Percentiles rank a stretch among this genome's conserved stretches.
Evolutionary conservation across 768 basidiomycete genomes (phyloP).

Genomic region (Neoboletus subvelutipes): DNA sequence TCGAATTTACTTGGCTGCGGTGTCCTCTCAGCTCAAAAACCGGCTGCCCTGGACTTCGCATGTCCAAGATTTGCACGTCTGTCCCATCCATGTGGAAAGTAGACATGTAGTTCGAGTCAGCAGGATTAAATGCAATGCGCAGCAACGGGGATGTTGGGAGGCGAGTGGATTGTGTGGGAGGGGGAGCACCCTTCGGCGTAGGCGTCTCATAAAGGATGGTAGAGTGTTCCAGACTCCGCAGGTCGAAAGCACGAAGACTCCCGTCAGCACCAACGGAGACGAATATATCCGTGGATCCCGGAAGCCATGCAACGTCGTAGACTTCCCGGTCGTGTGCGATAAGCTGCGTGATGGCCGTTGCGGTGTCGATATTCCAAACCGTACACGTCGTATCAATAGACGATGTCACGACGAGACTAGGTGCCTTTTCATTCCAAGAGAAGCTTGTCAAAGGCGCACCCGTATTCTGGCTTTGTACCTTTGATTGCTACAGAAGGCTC

Average conservation of each 20-base stretch:
- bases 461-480: slow-evolving; percentile 79
- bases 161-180: slow-evolving; percentile 57
- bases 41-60: slow-evolving; percentile 94
- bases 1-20: slow-evolving; percentile 75
- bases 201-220: slow-evolving; percentile 97
- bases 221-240: slow-evolving; percentile 94
- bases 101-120: slow-evolving; percentile 92
- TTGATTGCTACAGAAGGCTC: slow-evolving; percentile 63
- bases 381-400: slow-evolving; percentile 99
- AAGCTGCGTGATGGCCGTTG: slow-evolving; percentile 92
- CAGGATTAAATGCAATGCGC: slow-evolving; percentile 87
- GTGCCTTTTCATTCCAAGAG: slow-evolving; percentile 94
- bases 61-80: slow-evolving; percentile 92
- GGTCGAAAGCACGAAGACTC: slow-evolving; percentile 92
- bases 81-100: slow-evolving; percentile 93
- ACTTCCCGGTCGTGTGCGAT: slow-evolving; percentile 97
- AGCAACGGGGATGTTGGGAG: slow-evolving; percentile 80
- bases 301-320: slow-evolving; percentile 98
- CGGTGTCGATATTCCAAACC: slow-evolving; percentile 96
- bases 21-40: slow-evolving; percentile 91
- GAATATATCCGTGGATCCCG: slow-evolving; percentile 93
- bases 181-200: slow-evolving; percentile 67
- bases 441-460: slow-evolving; percentile 95
- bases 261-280: slow-evolving; percentile 98
- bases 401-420: slow-evolving; percentile 91